phyloP scores from a whole-genome alignment of 805 yeast genomes.

The Grigorovia yakushimaensis region DNA sequence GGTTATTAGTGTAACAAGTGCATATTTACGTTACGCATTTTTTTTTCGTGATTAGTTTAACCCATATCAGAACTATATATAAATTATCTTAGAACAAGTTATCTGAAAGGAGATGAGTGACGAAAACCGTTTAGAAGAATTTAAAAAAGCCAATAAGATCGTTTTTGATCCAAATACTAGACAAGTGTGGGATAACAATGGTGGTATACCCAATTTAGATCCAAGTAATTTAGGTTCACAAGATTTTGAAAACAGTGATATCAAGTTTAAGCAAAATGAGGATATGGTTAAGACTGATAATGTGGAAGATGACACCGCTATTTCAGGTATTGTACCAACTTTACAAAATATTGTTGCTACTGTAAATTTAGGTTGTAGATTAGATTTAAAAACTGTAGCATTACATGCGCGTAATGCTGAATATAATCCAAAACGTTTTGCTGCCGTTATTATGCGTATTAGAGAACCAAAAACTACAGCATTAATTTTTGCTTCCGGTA shows the following conservation, averaged over 20 bases:
- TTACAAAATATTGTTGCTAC: constrained; percentile 93
- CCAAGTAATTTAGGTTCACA: background rate
- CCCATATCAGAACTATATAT: too few species aligned
- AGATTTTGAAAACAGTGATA: background rate
- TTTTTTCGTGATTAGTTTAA: too few species aligned
- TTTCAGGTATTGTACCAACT: constrained; percentile 95
- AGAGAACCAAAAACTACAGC: constrained; percentile 99
- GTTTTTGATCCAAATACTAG: constrained; percentile 30
- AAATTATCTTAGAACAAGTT: too few species aligned
- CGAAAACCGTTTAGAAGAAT: constrained; percentile 25
- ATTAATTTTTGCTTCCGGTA: constrained; percentile 93
- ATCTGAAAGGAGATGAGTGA: constrained; percentile 27
- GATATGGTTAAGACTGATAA: constrained; percentile 9
- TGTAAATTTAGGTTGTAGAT: constrained; percentile 89
- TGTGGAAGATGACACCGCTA: constrained; percentile 52
- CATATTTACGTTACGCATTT: too few species aligned
- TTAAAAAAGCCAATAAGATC: constrained; percentile 28
- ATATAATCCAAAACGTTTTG: constrained; percentile 96
- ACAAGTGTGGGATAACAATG: constrained; percentile 27
- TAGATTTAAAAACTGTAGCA: constrained; percentile 94
- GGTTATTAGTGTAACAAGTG: too few species aligned
- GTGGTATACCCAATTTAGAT: constrained; percentile 1
- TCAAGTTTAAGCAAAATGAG: constrained; percentile 1
- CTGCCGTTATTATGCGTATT: constrained; percentile 98
- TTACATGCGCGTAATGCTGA: constrained; percentile 98